Percentiles rank a stretch among this genome's conserved stretches.
Evolutionary conservation across 2,329 filamentous ascomycete genomes (phyloP).

Genomic region (Alternaria gansuensis): DNA sequence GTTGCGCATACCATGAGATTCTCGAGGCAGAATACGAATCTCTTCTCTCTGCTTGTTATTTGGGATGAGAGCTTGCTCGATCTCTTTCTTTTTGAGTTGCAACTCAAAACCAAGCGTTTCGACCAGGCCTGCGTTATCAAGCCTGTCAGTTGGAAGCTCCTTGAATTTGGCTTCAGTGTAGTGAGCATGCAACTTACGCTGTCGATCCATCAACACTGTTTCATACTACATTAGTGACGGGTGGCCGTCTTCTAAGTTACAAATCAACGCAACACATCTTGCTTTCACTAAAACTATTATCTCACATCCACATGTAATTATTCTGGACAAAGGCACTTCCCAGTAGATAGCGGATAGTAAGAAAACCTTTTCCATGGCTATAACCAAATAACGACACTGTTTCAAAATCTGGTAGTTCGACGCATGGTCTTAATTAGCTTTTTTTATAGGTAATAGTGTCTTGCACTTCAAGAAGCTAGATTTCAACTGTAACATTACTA

Average conservation of each 20-base stretch:
- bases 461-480: no score
- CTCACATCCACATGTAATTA: fast-evolving
- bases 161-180: background rate
- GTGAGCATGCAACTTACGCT: background rate
- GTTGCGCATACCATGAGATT: background rate
- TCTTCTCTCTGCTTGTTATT: background rate
- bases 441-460: no score
- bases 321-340: fast-evolving
- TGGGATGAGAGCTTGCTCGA: background rate
- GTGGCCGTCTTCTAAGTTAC: background rate
- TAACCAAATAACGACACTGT: fast-evolving
- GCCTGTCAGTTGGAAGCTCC: background rate
- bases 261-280: background rate
- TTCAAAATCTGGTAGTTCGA: background rate
- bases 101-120: background rate
- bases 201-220: background rate
- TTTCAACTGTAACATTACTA: background rate
- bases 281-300: background rate
- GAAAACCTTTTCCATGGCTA: background rate
- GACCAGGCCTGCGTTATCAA: background rate
- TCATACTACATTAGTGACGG: background rate
- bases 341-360: no score
- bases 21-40: background rate
- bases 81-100: background rate
- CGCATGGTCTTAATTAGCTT: no score